phyloP scores from a whole-genome alignment of 257 asterid species.

The Ballota nigra region DNA sequence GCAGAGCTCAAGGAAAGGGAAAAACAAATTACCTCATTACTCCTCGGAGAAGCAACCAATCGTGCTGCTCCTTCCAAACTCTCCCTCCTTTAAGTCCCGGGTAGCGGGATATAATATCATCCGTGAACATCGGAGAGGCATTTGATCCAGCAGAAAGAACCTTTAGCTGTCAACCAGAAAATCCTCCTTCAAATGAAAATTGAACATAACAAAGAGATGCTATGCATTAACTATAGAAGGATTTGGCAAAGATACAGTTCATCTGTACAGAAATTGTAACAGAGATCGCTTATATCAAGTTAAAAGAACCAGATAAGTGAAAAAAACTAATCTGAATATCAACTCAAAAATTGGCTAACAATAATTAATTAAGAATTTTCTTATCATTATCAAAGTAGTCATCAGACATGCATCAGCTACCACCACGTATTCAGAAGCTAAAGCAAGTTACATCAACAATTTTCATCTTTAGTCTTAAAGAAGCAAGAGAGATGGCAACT shows the following conservation, averaged over 20 bases:
- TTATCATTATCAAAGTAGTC: background rate
- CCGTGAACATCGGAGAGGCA: conserved; percentile 57
- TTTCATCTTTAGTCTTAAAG: conserved; percentile 12
- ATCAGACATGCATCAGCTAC: conserved; percentile 14
- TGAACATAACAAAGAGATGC: conserved; percentile 14
- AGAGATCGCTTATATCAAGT: background rate
- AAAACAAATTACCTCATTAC: conserved; percentile 55
- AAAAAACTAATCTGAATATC: background rate
- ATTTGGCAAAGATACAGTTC: conserved; percentile 1
- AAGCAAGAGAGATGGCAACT: conserved; percentile 2
- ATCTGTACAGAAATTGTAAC: background rate
- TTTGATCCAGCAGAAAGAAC: conserved; percentile 28
- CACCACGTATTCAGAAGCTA: conserved; percentile 14
- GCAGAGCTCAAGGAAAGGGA: conserved; percentile 13
- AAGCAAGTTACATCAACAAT: conserved; percentile 16
- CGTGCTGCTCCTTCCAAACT: conserved; percentile 87
- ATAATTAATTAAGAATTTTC: background rate
- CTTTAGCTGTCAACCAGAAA: conserved; percentile 54
- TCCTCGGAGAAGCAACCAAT: conserved; percentile 69
- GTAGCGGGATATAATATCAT: conserved; percentile 61
- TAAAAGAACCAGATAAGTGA: conserved; percentile 3
- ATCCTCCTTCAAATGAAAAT: conserved; percentile 24
- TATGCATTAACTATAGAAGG: background rate
- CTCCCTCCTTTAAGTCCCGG: conserved; percentile 84
- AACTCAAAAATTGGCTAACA: background rate